These are phyloP conservation scores for Myotisia sp. DNA, from an alignment of 2,329 filamentous ascomycete species.

Conservation along the genomic window DNA sequence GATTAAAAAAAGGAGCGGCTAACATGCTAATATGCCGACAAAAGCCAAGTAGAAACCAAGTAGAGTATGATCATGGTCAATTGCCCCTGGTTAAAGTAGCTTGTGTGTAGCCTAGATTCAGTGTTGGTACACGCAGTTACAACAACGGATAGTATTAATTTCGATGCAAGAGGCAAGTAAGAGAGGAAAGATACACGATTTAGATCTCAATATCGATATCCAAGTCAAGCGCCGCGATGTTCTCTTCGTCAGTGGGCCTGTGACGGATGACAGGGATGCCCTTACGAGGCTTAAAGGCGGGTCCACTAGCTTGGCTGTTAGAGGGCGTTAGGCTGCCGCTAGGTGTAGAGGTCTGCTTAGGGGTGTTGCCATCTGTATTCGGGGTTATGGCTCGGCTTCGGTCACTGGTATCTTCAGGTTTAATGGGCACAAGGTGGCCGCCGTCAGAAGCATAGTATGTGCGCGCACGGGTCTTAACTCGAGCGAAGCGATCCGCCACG, in stretches of 20 bases:
- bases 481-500: conserved; percentile 40
- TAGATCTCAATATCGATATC: conserved; percentile 67
- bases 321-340: conserved; percentile 29
- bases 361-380: conserved; percentile 37
- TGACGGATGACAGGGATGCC: conserved; percentile 56
- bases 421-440: conserved; percentile 22
- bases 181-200: background rate
- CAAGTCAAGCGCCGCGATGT: conserved; percentile 76
- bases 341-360: conserved; percentile 41
- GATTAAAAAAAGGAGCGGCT: no score
- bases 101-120: no score
- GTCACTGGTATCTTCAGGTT: conserved; percentile 37
- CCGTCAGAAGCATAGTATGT: conserved; percentile 52
- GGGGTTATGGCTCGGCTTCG: conserved; percentile 36
- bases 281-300: conserved; percentile 27
- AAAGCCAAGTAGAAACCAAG: no score
- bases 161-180: no score
- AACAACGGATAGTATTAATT: no score
- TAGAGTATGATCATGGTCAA: no score
- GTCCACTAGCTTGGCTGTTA: conserved; percentile 18
- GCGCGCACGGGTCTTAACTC: conserved; percentile 53
- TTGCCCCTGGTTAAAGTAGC: no score
- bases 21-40: no score
- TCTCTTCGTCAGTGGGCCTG: conserved; percentile 77
- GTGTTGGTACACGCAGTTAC: no score